Evolutionary conservation across 2,329 filamentous ascomycete species (phyloP).

Genomic region (Fusarium setosum): DNA sequence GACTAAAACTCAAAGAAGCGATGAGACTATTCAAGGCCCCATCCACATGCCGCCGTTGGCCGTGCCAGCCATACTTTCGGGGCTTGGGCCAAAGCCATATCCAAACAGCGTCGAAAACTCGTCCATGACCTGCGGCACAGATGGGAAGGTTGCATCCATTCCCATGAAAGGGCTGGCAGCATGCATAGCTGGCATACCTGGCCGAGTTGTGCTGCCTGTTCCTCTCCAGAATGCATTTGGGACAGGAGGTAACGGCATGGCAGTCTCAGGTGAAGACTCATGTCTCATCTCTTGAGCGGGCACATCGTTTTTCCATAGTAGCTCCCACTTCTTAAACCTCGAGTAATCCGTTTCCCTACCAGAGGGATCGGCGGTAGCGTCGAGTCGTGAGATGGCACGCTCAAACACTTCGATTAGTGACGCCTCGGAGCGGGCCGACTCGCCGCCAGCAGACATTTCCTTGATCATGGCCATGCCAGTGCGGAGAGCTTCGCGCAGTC

Average conservation of each 20-base stretch:
- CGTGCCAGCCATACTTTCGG: conserved; percentile 42
- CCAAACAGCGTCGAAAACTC: conserved; percentile 50
- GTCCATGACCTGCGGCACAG: conserved; percentile 53
- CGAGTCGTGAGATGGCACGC: conserved; percentile 57
- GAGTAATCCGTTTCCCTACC: conserved; percentile 60
- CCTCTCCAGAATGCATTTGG: conserved; percentile 38
- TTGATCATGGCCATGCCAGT: conserved; percentile 63
- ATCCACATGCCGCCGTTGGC: conserved; percentile 43
- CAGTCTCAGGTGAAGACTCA: conserved; percentile 39
- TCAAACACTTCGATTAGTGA: conserved; percentile 65
- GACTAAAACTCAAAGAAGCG: not conserved
- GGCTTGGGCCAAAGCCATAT: conserved; percentile 46
- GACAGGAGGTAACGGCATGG: conserved; percentile 38
- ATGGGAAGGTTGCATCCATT: conserved; percentile 51
- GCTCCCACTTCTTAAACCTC: conserved; percentile 63
- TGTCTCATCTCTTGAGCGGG: conserved; percentile 41
- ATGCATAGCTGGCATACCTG: conserved; percentile 41
- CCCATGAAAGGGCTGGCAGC: conserved; percentile 50
- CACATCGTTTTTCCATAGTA: conserved; percentile 57
- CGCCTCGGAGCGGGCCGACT: conserved; percentile 63
- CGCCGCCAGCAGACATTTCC: conserved; percentile 63
- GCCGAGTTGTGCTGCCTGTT: conserved; percentile 34
- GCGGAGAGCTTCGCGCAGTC: conserved; percentile 57
- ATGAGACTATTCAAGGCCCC: conserved; percentile 37
- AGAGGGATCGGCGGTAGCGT: conserved; percentile 53